Conservation (phyloP, 2,329 filamentous ascomycete species). For the Paraconiothyrium sp. region DNA sequence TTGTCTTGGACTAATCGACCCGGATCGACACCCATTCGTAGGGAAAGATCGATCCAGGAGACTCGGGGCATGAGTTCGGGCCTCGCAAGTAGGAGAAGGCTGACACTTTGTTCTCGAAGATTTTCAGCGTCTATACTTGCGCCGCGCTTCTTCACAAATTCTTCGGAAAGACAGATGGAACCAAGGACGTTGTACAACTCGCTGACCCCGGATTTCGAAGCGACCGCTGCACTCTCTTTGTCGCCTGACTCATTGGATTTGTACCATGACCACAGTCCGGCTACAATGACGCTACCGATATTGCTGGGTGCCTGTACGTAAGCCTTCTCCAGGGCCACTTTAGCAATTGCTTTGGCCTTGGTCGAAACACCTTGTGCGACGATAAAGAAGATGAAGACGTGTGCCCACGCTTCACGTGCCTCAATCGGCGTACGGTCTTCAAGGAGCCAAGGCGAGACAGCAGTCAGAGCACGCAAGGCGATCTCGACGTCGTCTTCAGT, state of each 20-base stretch:
- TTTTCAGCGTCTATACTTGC: conserved; percentile 57
- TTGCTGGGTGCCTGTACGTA: conserved; percentile 69
- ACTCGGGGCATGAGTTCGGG: conserved; percentile 78
- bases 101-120: conserved; percentile 76
- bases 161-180: conserved; percentile 69
- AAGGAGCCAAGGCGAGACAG: conserved; percentile 65
- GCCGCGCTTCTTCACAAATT: conserved; percentile 59
- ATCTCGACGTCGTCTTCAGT: conserved; percentile 80
- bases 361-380: conserved; percentile 70
- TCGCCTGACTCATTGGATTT: conserved; percentile 72
- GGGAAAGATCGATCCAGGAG: conserved; percentile 89
- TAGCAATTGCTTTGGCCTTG: conserved; percentile 70
- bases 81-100: conserved; percentile 80
- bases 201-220: conserved; percentile 70
- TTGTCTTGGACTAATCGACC: conserved; percentile 76
- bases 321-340: conserved; percentile 68
- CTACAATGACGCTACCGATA: conserved; percentile 71
- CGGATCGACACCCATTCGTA: conserved; percentile 83
- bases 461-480: conserved; percentile 75
- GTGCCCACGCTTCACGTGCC: conserved; percentile 78
- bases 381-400: conserved; percentile 82
- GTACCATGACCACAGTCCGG: conserved; percentile 84
- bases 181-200: conserved; percentile 70
- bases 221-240: conserved; percentile 77
- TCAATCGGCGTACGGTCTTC: conserved; percentile 56